Evolutionary conservation across 78 protist genomes (phyloP), one percentile per base, ranked within the genome.

Genomic region (Dictyostelium brefeldianum): DNA sequence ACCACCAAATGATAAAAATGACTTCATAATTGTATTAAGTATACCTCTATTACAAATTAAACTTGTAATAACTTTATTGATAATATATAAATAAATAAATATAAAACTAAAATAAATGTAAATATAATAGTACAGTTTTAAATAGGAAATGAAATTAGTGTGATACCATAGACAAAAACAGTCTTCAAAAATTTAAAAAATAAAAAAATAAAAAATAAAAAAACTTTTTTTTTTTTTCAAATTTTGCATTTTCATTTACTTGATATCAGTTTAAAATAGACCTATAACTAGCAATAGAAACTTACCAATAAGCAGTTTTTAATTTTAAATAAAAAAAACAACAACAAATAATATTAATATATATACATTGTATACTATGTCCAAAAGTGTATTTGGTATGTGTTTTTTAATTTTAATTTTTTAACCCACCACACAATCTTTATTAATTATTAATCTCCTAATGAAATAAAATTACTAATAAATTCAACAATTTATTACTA

Each of bases 361-460:
- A 62, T 62, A 62, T 27, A 62, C 18, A 56, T 22, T 25, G n/a
- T 22, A 59, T 25, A 41, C 22, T 20, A 65, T 65, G 73, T 65
- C 73, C 3, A 65, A 65, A 31, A 65, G 73, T 65, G 73, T 65
- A 65, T 65, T 65, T 65, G 73, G 73, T 65, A 65, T 25, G 73
- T 65, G 22, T n/a, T 62, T 65, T 65, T 57, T 57, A n/a, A 3
- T 36, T 36, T 3, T 3, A 36, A 3, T 36, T 36, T 36, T 36
- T 36, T 36, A 36, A 1, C 43, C 43, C 43, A 36, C 43, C 43
- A n/a, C n/a, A n/a, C 43, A 36, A 36, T 36, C 43, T 36, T 36
- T 36, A 36, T 36, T 36, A 36, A 36, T 2, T 36, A 36, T 36
- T 36, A 3, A 36, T 36, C 43, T 36, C 43, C 43, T 36, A 36